Base-by-base conservation (phyloP, 257 asterid genomes). In the Striga asiatica region DNA sequence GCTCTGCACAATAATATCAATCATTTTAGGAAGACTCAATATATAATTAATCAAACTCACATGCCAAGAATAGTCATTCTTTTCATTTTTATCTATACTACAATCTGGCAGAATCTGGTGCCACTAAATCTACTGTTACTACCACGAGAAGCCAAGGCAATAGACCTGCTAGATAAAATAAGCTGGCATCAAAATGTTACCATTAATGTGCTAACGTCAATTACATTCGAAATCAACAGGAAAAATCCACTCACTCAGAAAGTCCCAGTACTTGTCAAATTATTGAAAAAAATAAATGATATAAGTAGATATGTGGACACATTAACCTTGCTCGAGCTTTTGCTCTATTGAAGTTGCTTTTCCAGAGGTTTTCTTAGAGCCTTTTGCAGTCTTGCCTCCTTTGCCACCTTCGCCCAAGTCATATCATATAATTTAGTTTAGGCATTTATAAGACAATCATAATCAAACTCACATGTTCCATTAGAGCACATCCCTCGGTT, bases 241-340 rank as follows among this genome's bases (percentile, higher is more conserved):
- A n/a, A n/a, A n/a, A n/a, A n/a, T n/a, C n/a, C n/a, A n/a, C n/a
- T n/a, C n/a, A 54, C 7, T 34, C 32, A 6, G 27, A 45, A 37
- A 18, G 11, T 43, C 20, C 29, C 46, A 14, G 48, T 38, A 22
- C 17, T 66, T 52, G 9, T 41, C 57, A 58, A 32, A 45, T 37
- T 49, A 37, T 37, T 32, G 23, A 20, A 43, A 31, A 57, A 43
- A 47, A 47, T 34, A 4, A 41, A n/a, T n/a, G 10, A 10, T 37
- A 27, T 17, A 69, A 27, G 47, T 18, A 59, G 66, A 51, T 22
- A 22, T 8, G 9, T 39, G 41, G 24, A 63, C 48, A 55, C 34
- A 50, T 60, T 67, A 48, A 82, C 96, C 96, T 76, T 76, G 66
- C 22, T 76, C 92, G 23, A 81, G 76, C 67, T 69, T 76, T 58